These are phyloP conservation scores for Astrothelium subdiscretum DNA, from an alignment of 495 filamentous ascomycete species.

Conservation along the genomic window DNA sequence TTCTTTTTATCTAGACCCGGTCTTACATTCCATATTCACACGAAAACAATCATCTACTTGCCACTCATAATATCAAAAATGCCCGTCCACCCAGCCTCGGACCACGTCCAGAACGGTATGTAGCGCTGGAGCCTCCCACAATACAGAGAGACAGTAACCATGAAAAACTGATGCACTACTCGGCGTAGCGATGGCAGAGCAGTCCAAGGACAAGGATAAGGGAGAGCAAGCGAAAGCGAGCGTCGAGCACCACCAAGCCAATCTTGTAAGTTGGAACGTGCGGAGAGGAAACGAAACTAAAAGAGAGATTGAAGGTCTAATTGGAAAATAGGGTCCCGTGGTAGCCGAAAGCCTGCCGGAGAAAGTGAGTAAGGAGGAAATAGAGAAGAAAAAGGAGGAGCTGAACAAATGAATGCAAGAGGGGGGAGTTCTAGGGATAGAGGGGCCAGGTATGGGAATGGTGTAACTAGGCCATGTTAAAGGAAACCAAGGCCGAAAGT, in stretches of 20 bases:
- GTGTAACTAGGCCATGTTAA: background rate
- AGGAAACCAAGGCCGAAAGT: background rate
- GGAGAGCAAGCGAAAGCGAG: background rate
- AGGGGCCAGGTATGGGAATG: background rate
- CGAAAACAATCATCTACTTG: too few species aligned
- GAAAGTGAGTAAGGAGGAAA: constrained; percentile 1
- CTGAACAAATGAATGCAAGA: background rate
- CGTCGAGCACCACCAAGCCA: background rate
- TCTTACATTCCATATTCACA: background rate
- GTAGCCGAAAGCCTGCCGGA: background rate
- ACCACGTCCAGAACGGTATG: background rate
- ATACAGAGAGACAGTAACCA: background rate
- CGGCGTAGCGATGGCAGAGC: background rate
- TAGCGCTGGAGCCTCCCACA: background rate
- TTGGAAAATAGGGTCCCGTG: background rate
- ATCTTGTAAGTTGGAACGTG: background rate
- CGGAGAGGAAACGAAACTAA: background rate
- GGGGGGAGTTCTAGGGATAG: too few species aligned
- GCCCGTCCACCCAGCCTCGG: background rate
- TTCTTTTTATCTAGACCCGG: background rate
- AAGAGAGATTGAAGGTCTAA: background rate
- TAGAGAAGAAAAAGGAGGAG: constrained; percentile 9
- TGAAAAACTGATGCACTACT: background rate
- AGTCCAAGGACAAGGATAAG: background rate
- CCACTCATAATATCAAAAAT: background rate